phyloP scores from a whole-genome alignment of 2,329 filamentous ascomycete species.

The Monosporascus sp. region DNA sequence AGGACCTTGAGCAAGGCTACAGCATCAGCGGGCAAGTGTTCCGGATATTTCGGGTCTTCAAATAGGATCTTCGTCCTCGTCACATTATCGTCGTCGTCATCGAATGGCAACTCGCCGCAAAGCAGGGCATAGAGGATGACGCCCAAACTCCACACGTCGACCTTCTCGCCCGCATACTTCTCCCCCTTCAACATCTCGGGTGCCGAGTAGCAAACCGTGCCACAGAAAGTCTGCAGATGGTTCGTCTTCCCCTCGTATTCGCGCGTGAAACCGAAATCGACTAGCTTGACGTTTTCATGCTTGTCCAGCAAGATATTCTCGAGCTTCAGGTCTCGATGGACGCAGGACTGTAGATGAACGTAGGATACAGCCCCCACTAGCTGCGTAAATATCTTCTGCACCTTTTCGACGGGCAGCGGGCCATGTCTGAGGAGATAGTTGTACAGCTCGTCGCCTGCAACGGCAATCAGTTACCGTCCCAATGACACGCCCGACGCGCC shows the following conservation, averaged over 20 bases:
- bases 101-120: conserved; percentile 85
- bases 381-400: conserved; percentile 93
- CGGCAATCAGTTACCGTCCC: conserved; percentile 21
- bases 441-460: conserved; percentile 86
- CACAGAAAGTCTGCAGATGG: conserved; percentile 95
- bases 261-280: conserved; percentile 95
- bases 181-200: conserved; percentile 98
- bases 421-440: conserved; percentile 90
- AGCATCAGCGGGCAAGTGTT: conserved; percentile 72
- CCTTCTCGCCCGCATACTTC: conserved; percentile 96
- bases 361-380: conserved; percentile 92
- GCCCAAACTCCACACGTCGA: conserved; percentile 91
- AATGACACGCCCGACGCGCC: not conserved
- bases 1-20: conserved; percentile 70
- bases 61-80: conserved; percentile 82
- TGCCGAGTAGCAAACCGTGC: conserved; percentile 94
- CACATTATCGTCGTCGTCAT: conserved; percentile 87
- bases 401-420: conserved; percentile 76
- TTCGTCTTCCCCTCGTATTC: conserved; percentile 95
- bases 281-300: conserved; percentile 93
- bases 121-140: conserved; percentile 80
- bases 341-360: conserved; percentile 90
- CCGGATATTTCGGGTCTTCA: conserved; percentile 80
- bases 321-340: conserved; percentile 93
- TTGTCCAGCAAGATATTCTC: conserved; percentile 97